A percentile compares a stretch with the other conserved stretches of the same genome.
These are phyloP conservation scores for Bertia moriformis DNA, from an alignment of 2,329 filamentous ascomycete species.

Conservation along the genomic window DNA sequence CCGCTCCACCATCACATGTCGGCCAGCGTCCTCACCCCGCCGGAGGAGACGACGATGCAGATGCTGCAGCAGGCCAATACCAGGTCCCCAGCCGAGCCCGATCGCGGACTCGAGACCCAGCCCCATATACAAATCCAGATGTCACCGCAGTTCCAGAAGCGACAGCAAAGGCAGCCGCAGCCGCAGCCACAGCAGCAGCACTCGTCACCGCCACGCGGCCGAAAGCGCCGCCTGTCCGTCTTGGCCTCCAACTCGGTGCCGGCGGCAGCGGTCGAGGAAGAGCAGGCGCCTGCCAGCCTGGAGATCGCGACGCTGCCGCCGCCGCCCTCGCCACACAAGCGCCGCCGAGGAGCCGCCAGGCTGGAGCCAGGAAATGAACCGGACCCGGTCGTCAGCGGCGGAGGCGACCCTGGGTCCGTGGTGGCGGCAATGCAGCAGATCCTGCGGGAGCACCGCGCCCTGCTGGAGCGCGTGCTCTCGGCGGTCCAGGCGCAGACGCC, in stretches of 20 bases:
- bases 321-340: too few relatives aligned
- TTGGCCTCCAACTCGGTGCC: too few relatives aligned
- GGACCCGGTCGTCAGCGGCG: background rate
- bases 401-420: too few relatives aligned
- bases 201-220: slow-evolving; percentile 20
- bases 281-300: too few relatives aligned
- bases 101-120: too few relatives aligned
- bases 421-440: slow-evolving; percentile 10
- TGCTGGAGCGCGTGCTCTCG: slow-evolving; percentile 24
- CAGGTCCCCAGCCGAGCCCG: too few relatives aligned
- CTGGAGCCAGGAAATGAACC: background rate
- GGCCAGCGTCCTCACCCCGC: slow-evolving; percentile 34
- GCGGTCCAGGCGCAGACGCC: slow-evolving; percentile 10
- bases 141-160: background rate
- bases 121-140: too few relatives aligned
- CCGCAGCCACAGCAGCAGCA: slow-evolving; percentile 16
- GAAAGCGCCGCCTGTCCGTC: too few relatives aligned
- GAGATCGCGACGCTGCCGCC: too few relatives aligned
- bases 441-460: slow-evolving; percentile 13
- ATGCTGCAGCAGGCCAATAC: too few relatives aligned
- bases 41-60: slow-evolving; percentile 31
- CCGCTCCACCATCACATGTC: slow-evolving; percentile 22
- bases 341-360: too few relatives aligned
- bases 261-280: too few relatives aligned
- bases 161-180: slow-evolving; percentile 6